A percentile compares a stretch with the other conserved stretches of the same genome.
Evolutionary conservation across 2,329 filamentous ascomycete species (phyloP).

Genomic region (Torrubiellomyces zombiae): DNA sequence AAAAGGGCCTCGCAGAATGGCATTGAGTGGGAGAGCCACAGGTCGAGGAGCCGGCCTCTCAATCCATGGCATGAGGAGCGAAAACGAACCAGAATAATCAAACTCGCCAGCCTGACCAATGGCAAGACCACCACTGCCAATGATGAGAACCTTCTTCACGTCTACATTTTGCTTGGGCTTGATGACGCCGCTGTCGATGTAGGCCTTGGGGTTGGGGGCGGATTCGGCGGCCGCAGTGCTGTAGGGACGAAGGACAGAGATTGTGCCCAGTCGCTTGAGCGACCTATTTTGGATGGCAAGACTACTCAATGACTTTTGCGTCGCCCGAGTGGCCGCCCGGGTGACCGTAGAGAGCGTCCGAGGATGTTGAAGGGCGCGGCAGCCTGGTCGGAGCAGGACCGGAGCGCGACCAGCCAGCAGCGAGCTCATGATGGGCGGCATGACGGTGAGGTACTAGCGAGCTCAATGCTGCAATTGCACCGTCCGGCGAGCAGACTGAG

Average conservation of each 20-base stretch:
- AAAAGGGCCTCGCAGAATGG: not conserved
- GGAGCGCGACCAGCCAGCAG: conserved; percentile 39
- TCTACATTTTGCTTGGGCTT: conserved; percentile 65
- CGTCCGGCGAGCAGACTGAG: conserved; percentile 17
- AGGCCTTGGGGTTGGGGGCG: conserved; percentile 70
- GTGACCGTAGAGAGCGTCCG: conserved; percentile 24
- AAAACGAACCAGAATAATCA: conserved; percentile 78
- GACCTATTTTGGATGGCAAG: conserved; percentile 14
- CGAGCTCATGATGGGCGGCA: conserved; percentile 22
- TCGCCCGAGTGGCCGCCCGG: conserved; percentile 25
- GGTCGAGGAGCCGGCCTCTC: not conserved
- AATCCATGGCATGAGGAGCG: not conserved
- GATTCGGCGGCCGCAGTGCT: conserved; percentile 37
- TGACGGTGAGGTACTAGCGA: conserved; percentile 14
- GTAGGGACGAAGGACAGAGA: conserved; percentile 24
- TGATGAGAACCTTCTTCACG: conserved; percentile 93
- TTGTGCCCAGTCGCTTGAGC: conserved; percentile 30
- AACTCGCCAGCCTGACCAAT: conserved; percentile 98
- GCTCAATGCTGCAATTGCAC: conserved; percentile 19
- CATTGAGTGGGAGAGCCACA: not conserved
- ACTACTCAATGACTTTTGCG: conserved; percentile 16
- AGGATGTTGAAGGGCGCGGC: conserved; percentile 32
- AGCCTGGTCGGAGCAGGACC: conserved; percentile 37
- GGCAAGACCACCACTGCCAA: conserved; percentile 84
- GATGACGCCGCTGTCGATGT: conserved; percentile 75